A percentile compares a stretch with the other conserved stretches of the same genome.
These are phyloP conservation scores for Ambrosiella xylebori DNA, from an alignment of 2,329 filamentous ascomycete species.

Conservation along the genomic window DNA sequence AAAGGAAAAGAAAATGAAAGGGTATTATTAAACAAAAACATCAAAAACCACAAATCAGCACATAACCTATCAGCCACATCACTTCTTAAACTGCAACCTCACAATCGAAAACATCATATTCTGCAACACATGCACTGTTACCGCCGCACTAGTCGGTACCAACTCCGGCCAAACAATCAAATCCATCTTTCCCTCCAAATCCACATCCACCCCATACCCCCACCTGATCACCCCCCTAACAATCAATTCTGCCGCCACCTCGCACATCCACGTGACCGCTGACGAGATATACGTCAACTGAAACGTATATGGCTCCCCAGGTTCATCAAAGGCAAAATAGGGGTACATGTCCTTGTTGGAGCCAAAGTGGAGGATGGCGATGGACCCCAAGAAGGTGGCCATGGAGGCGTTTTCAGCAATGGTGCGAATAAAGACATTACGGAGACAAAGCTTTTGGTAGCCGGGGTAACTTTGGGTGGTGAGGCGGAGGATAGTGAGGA, in stretches of 20 bases:
- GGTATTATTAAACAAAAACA: background rate
- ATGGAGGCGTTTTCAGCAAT: slow-evolving; percentile 51
- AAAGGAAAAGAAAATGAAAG: background rate
- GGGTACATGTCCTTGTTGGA: slow-evolving; percentile 51
- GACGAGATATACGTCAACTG: slow-evolving; percentile 45
- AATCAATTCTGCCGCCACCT: slow-evolving; percentile 42
- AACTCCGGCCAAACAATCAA: slow-evolving; percentile 50
- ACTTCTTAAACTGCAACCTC: slow-evolving; percentile 36
- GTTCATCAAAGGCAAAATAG: slow-evolving; percentile 47
- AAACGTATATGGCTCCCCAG: slow-evolving; percentile 39
- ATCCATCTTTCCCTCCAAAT: slow-evolving; percentile 46
- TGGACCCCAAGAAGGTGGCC: slow-evolving; percentile 48
- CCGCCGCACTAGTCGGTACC: slow-evolving; percentile 46
- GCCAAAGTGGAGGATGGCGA: slow-evolving; percentile 49
- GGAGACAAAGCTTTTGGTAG: slow-evolving; percentile 48
- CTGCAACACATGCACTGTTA: slow-evolving; percentile 51
- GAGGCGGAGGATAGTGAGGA: slow-evolving; percentile 35
- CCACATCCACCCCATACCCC: slow-evolving; percentile 44
- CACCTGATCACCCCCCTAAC: slow-evolving; percentile 40
- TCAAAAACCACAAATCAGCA: background rate
- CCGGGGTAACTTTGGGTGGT: slow-evolving; percentile 42
- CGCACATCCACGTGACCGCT: slow-evolving; percentile 48
- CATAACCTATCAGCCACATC: background rate
- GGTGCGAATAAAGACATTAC: slow-evolving; percentile 51
- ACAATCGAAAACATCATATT: slow-evolving; percentile 59